These are phyloP conservation scores for Globisporangium cederbergense DNA, from an alignment of 352 stramenopile species.

Conservation along the genomic window DNA sequence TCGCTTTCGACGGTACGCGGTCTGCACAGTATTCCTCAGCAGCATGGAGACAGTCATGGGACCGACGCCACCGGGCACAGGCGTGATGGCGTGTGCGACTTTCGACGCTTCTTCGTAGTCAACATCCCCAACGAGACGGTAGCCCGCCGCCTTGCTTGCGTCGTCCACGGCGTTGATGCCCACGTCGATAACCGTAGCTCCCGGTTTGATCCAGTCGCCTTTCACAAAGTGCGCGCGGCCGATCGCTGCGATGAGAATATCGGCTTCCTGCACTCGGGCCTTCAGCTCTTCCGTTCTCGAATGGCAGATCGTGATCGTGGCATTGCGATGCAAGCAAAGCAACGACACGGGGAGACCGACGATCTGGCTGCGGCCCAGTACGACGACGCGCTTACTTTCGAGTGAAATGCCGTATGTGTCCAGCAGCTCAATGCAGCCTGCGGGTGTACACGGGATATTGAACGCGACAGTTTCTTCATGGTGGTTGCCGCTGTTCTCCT, in stretches of 20 bases:
- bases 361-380: constrained; percentile 96
- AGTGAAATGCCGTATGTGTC: constrained; percentile 87
- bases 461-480: constrained; percentile 54
- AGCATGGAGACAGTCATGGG: constrained; percentile 98
- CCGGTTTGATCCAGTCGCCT: constrained; percentile 95
- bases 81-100: constrained; percentile 94
- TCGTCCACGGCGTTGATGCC: constrained; percentile 97
- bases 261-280: constrained; percentile 74
- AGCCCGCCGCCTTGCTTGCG: constrained; percentile 66
- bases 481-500: background rate
- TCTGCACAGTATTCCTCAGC: constrained; percentile 79
- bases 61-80: constrained; percentile 94
- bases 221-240: constrained; percentile 92
- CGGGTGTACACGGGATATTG: constrained; percentile 94
- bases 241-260: constrained; percentile 97
- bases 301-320: constrained; percentile 98
- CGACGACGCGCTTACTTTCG: constrained; percentile 94
- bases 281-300: constrained; percentile 91
- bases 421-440: constrained; percentile 95
- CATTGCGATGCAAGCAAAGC: constrained; percentile 93
- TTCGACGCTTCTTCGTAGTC: constrained; percentile 86
- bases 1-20: constrained; percentile 31
- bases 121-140: constrained; percentile 97
- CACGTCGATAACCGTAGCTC: constrained; percentile 98
- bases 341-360: constrained; percentile 96